A percentile compares a stretch with the other conserved stretches of the same genome.
Evolutionary conservation across 2,329 filamentous ascomycete genomes (phyloP).

Genomic region (Apiospora marii): DNA sequence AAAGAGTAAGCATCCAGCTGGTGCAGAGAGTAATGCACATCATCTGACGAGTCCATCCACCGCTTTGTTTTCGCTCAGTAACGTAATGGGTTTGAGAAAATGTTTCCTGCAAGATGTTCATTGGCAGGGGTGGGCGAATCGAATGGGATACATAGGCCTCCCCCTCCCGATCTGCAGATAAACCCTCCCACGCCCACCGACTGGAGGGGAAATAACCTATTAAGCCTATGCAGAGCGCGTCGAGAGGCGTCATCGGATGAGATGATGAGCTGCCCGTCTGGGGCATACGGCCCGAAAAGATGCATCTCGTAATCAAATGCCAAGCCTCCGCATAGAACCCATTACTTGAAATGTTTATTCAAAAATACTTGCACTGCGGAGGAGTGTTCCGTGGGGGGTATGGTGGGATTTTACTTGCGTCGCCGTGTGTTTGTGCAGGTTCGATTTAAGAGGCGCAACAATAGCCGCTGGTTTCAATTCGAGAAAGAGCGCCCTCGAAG

Average conservation of each 20-base stretch:
- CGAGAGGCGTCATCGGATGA: conserved; percentile 11
- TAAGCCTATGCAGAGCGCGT: background rate
- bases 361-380: background rate
- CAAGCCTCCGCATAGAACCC: background rate
- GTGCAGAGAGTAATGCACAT: background rate
- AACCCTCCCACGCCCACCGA: conserved; percentile 14
- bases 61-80: background rate
- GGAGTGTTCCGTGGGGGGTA: background rate
- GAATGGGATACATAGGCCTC: background rate
- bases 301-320: conserved; percentile 1
- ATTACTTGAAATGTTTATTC: background rate
- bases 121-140: background rate
- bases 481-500: background rate
- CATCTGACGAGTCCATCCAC: background rate
- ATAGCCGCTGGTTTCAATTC: background rate
- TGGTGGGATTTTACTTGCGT: background rate
- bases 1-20: background rate
- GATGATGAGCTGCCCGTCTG: conserved; percentile 6
- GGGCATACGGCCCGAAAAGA: conserved; percentile 23
- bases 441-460: background rate
- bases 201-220: conserved; percentile 23
- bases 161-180: background rate
- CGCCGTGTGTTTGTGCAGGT: background rate
- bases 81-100: background rate
- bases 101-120: background rate